Percentiles rank a stretch among this genome's conserved stretches.
Evolutionary conservation across 257 asterid species (phyloP).

Genomic region (Eustoma russellianum): DNA sequence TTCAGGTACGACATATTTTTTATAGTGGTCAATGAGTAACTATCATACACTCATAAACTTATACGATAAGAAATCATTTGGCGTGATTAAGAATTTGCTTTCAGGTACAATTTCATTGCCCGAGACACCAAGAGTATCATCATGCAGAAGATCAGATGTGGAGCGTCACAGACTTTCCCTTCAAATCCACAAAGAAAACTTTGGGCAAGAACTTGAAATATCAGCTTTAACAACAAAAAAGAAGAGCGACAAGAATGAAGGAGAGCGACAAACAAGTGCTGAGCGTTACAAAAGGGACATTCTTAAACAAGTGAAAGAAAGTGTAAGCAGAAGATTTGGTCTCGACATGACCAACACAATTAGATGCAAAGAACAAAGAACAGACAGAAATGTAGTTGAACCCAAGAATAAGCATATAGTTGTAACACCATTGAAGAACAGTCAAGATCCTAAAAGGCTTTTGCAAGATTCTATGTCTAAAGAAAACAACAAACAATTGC

Average conservation of each 20-base stretch:
- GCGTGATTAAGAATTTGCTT: constrained; percentile 14
- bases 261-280: constrained; percentile 29
- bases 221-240: constrained; percentile 13
- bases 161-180: constrained; percentile 62
- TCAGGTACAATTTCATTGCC: constrained; percentile 58
- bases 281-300: constrained; percentile 45
- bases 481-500: too few relatives aligned
- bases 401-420: constrained; percentile 15
- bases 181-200: constrained; percentile 51
- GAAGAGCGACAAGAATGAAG: constrained; percentile 11
- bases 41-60: too few relatives aligned
- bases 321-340: constrained; percentile 47
- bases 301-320: constrained; percentile 55
- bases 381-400: background rate
- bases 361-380: constrained; percentile 12
- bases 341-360: constrained; percentile 46
- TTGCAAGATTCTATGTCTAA: background rate
- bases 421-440: constrained; percentile 13
- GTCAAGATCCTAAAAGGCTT: constrained; percentile 16
- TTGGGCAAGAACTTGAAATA: constrained; percentile 15
- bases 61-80: too few relatives aligned
- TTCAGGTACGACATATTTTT: constrained; percentile 6
- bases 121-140: constrained; percentile 62
- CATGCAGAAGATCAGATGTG: constrained; percentile 55
- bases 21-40: constrained; percentile 5